These are phyloP conservation scores for Athelia sp. DNA, from an alignment of 1,284 basidiomycete species.

Conservation along the genomic window DNA sequence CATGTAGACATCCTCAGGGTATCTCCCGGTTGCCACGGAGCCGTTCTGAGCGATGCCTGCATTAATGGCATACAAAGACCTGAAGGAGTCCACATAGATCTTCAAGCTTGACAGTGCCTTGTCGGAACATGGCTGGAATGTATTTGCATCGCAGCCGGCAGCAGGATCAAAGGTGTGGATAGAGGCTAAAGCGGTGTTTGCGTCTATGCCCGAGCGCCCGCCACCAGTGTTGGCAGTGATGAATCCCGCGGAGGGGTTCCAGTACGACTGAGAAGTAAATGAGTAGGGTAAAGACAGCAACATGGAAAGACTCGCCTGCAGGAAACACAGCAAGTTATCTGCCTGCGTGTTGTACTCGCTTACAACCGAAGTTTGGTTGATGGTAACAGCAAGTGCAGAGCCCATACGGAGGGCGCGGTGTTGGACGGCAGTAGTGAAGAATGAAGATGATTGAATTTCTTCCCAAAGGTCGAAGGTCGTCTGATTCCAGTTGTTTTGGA, in stretches of 20 bases:
- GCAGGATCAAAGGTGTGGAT: conserved; percentile 34
- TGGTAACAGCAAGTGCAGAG: conserved; percentile 24
- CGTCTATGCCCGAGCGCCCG: conserved; percentile 36
- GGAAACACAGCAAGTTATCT: conserved; percentile 31
- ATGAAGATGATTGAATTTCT: conserved; percentile 34
- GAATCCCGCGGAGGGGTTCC: conserved; percentile 32
- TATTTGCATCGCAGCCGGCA: conserved; percentile 22
- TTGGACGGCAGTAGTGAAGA: conserved; percentile 38
- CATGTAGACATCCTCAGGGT: conserved; percentile 27
- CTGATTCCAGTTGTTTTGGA: conserved; percentile 30
- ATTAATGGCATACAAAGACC: conserved; percentile 26
- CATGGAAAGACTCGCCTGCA: conserved; percentile 23
- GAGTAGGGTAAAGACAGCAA: background rate
- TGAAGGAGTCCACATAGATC: conserved; percentile 26
- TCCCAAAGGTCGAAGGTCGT: conserved; percentile 44
- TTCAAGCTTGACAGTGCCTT: conserved; percentile 26
- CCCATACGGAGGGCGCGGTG: conserved; percentile 36
- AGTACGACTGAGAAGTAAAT: conserved; percentile 28
- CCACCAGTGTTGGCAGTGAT: conserved; percentile 36
- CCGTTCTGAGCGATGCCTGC: conserved; percentile 13
- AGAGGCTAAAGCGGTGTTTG: conserved; percentile 38
- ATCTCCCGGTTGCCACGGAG: conserved; percentile 28
- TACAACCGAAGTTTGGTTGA: conserved; percentile 20
- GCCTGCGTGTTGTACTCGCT: conserved; percentile 28
- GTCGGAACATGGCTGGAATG: conserved; percentile 34